Base-by-base conservation (phyloP, 2,329 filamentous ascomycete species). In the Huntiella moniliformis region DNA sequence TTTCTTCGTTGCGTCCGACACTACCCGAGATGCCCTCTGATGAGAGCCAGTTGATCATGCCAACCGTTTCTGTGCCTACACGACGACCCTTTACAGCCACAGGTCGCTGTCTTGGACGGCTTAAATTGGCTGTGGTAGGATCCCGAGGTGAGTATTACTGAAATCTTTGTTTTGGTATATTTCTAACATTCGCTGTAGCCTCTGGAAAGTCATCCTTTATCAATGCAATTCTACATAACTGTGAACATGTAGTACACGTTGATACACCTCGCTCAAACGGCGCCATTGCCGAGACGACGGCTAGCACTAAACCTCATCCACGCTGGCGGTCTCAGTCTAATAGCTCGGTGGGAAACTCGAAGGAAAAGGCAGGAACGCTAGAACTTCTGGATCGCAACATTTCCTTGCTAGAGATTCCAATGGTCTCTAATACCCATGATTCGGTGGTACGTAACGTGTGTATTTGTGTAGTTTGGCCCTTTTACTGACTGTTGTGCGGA, bases 181-280 rank as follows among this genome's bases (percentile, higher is more conserved):
- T 38, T 17, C 15, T 38, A 38, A 33, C 8, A n/a, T 18, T 38
- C 8, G 38, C 34, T 3, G 15, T 50, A 87, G 85, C 80, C 22
- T 71, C 81, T 40, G 91, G 91, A 33, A 96, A 96, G 63, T 87
- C 86, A 1, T 87, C 83, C 3, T 71, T 96, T 42, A 82, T 96
- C 54, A 83, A 81, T 57, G 83, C 85, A 2, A 83, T 98, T 39
- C 77, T 92, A 12, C 85, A 94, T 56, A 70, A 67, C 3, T 93
- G 85, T 58, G 77, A 87, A 56, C 84, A 96, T 56, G 93, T 98
- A 51, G 88, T 96, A 2, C 88, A 98, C 58, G 77, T 94, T 45
- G 88, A 96, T 57, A 71, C 80, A 3, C 63, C 77, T 41, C 59
- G 63, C 2, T 37, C 53, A 43, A 35, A 51, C 28, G 42, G 50